Evolutionary conservation across 1,284 basidiomycete species (phyloP).

Genomic region (Apiotrichum mycotoxinovorans): DNA sequence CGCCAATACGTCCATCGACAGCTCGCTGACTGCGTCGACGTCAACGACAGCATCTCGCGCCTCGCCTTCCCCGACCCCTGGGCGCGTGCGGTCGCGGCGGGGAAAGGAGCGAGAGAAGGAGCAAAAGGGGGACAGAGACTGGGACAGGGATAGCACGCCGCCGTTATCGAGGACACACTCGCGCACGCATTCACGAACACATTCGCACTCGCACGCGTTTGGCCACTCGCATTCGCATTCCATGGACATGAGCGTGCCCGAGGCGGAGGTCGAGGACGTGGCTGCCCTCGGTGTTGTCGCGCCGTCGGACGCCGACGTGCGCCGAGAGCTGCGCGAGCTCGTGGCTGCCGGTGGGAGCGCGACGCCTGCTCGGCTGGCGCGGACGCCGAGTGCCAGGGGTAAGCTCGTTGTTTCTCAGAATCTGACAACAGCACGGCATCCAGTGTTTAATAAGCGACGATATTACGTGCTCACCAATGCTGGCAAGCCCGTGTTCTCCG

Average conservation of each 20-base stretch:
- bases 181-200: neutral
- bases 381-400: neutral
- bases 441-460: constrained; percentile 51
- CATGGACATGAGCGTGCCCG: neutral
- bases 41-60: neutral
- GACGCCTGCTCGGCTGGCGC: neutral
- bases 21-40: neutral
- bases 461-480: constrained; percentile 93
- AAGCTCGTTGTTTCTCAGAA: neutral
- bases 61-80: neutral
- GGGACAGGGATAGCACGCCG: neutral
- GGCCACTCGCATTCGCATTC: neutral
- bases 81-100: constrained; percentile 1
- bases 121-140: neutral
- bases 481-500: constrained; percentile 87
- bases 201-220: neutral
- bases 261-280: neutral
- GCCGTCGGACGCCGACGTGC: neutral
- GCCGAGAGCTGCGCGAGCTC: constrained; percentile 10
- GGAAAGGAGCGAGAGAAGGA: constrained; percentile 9
- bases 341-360: neutral
- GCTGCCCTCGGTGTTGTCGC: neutral
- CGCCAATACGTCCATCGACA: neutral
- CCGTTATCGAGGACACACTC: neutral
- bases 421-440: constrained; percentile 1